Conservation (phyloP, 179 eudicot genomes). For the Carnegiea gigantea region DNA sequence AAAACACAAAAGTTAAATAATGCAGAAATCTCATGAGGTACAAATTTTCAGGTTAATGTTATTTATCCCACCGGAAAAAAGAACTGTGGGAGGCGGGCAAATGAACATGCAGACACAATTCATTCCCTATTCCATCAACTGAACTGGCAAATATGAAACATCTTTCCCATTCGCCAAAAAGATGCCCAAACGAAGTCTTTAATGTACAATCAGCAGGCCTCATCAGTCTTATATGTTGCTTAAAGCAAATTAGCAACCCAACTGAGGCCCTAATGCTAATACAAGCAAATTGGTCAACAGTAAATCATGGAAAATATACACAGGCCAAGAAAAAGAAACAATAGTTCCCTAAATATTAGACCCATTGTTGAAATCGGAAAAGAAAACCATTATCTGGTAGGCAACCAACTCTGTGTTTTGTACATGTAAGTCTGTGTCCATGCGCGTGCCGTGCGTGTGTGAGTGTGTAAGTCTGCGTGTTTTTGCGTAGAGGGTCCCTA, state of each 20-base stretch:
- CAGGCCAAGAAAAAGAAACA: too few relatives aligned
- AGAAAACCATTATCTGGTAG: background rate
- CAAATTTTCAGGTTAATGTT: too few relatives aligned
- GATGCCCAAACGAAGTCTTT: background rate
- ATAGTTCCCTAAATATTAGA: too few relatives aligned
- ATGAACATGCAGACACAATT: too few relatives aligned
- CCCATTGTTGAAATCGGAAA: background rate
- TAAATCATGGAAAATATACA: too few relatives aligned
- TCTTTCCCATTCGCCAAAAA: background rate
- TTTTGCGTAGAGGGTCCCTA: background rate
- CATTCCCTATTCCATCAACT: background rate
- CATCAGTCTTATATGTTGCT: background rate
- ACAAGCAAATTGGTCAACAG: too few relatives aligned
- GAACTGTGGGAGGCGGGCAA: too few relatives aligned
- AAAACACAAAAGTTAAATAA: background rate
- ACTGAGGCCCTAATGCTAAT: too few relatives aligned
- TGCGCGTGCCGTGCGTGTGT: background rate
- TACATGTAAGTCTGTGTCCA: background rate
- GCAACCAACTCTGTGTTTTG: background rate
- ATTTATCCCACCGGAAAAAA: too few relatives aligned
- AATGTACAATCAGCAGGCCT: background rate
- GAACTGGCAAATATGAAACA: background rate
- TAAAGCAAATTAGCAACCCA: background rate
- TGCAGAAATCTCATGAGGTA: too few relatives aligned
- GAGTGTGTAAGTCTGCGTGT: background rate